Evolutionary conservation across 208 protist genomes (phyloP).

Genomic region (Novymonas esmeraldas): DNA sequence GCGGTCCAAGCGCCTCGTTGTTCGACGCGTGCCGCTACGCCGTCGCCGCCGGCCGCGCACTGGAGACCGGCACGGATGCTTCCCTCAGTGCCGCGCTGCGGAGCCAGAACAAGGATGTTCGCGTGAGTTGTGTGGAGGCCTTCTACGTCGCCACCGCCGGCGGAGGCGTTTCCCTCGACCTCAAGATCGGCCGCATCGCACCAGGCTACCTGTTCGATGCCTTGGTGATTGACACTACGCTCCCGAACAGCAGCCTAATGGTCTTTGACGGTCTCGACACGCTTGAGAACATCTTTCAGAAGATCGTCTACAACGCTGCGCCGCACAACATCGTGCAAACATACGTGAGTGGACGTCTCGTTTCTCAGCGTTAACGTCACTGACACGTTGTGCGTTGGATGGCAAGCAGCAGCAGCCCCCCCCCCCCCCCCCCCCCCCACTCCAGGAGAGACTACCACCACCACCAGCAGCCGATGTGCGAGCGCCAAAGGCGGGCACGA

Average conservation of each 20-base stretch:
- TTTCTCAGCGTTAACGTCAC: conserved; percentile 36
- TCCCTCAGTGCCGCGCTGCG: conserved; percentile 26
- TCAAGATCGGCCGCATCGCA: conserved; percentile 90
- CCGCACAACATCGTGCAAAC: conserved; percentile 66
- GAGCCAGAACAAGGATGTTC: conserved; percentile 23
- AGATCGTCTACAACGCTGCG: conserved; percentile 73
- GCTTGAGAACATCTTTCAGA: conserved; percentile 70
- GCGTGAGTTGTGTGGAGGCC: conserved; percentile 60
- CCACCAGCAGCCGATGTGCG: too few relatives aligned
- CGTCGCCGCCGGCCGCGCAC: conserved; percentile 58
- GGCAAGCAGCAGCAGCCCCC: not conserved
- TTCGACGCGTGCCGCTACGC: conserved; percentile 83
- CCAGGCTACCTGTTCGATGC: conserved; percentile 91
- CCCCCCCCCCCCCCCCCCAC: too few relatives aligned
- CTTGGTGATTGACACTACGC: conserved; percentile 75
- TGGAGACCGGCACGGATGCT: conserved; percentile 65
- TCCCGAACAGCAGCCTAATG: conserved; percentile 43
- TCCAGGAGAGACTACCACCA: too few relatives aligned
- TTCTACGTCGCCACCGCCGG: conserved; percentile 92
- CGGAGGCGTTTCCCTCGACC: conserved; percentile 82
- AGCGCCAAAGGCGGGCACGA: not conserved
- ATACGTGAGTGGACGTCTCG: conserved; percentile 65
- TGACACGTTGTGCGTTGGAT: not conserved
- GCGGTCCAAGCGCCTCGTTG: conserved; percentile 86
- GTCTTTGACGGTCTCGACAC: conserved; percentile 67